A percentile compares a stretch with the other conserved stretches of the same genome.
These are phyloP conservation scores for Aspergillus affinis DNA, from an alignment of 495 filamentous ascomycete species.

Conservation along the genomic window DNA sequence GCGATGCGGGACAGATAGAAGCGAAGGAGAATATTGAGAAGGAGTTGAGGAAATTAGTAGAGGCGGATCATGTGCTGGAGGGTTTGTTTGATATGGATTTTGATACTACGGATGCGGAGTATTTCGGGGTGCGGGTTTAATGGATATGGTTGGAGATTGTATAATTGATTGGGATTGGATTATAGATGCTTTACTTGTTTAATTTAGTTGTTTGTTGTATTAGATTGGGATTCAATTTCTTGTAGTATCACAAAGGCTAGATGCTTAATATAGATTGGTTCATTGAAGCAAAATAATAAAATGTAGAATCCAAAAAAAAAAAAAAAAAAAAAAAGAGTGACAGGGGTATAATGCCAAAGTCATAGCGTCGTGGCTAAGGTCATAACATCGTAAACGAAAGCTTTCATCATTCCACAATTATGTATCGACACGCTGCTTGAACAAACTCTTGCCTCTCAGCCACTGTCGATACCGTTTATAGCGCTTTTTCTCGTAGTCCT, in stretches of 20 bases:
- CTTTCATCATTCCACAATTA: constrained; percentile 15
- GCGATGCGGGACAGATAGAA: constrained; percentile 22
- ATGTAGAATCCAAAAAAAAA: neutral
- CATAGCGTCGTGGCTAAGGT: constrained; percentile 10
- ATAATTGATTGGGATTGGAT: neutral
- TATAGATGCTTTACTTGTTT: neutral
- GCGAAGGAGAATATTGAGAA: constrained; percentile 27
- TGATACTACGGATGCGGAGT: constrained; percentile 17
- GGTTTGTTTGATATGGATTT: constrained; percentile 27
- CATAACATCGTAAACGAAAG: constrained; percentile 1
- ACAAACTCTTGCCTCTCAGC: constrained; percentile 87
- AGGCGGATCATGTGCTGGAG: constrained; percentile 36
- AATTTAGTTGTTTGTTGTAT: neutral
- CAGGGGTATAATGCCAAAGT: constrained; percentile 15
- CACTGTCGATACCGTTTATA: constrained; percentile 96
- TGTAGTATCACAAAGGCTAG: constrained; percentile 3
- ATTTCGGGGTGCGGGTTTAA: constrained; percentile 10
- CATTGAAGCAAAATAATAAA: no score
- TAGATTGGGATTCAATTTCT: neutral
- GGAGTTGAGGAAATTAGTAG: constrained; percentile 37
- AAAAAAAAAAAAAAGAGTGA: neutral
- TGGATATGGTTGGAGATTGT: constrained; percentile 7
- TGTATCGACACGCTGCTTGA: constrained; percentile 81
- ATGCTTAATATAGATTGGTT: neutral
- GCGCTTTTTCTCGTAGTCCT: constrained; percentile 83